phyloP scores from a whole-genome alignment of 2,329 filamentous ascomycete genomes.

The Furcasterigmium sp. region DNA sequence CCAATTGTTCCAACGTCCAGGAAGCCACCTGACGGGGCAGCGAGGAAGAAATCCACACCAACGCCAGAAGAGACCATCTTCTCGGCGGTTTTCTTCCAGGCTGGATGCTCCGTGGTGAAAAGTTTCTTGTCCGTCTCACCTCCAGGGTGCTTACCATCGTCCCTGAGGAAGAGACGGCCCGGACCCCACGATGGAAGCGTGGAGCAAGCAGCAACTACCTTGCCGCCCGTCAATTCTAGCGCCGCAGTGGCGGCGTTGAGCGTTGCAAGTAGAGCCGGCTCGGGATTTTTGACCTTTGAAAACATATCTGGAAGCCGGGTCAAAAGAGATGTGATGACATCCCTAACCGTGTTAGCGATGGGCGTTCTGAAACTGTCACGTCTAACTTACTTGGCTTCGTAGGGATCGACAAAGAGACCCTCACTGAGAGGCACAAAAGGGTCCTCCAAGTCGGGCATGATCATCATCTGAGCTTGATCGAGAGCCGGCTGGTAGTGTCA shows the following conservation, averaged over 20 bases:
- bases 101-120: constrained; percentile 82
- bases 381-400: constrained; percentile 66
- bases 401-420: constrained; percentile 89
- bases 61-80: constrained; percentile 85
- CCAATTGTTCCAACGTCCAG: constrained; percentile 90
- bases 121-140: constrained; percentile 91
- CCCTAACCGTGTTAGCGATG: constrained; percentile 32
- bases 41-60: constrained; percentile 91
- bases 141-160: constrained; percentile 79
- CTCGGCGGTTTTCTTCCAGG: constrained; percentile 78
- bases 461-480: constrained; percentile 92
- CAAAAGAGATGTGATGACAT: constrained; percentile 83
- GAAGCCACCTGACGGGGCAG: constrained; percentile 83
- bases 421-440: constrained; percentile 91
- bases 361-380: background rate
- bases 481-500: constrained; percentile 52
- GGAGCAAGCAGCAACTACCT: constrained; percentile 81
- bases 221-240: constrained; percentile 81
- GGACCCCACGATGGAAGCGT: constrained; percentile 91
- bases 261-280: constrained; percentile 80
- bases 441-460: constrained; percentile 96
- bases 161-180: constrained; percentile 76
- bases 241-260: constrained; percentile 81
- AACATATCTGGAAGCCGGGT: constrained; percentile 81
- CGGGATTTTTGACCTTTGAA: constrained; percentile 80